Base-by-base conservation (phyloP, 768 basidiomycete species). In the Hericium erinaceus region DNA sequence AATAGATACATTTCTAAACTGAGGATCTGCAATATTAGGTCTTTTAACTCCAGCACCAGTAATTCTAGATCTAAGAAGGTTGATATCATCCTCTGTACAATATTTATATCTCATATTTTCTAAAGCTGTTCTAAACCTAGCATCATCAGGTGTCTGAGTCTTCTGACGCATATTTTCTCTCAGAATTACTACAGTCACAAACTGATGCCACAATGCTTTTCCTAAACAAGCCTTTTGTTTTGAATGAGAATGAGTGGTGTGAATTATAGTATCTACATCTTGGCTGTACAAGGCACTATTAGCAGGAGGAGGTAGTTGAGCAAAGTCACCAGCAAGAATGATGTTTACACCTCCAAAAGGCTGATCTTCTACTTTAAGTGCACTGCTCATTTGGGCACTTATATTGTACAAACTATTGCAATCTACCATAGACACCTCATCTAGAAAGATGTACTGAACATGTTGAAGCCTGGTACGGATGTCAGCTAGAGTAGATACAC, bases 271-370 rank as follows among this genome's bases (percentile, higher is more conserved):
- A 13, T 41, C 51, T 15, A 57, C 57, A 18, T 33, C 38, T 20
- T 1, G 1, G 20, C 57, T 64, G 44, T 69, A 73, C 4, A 72
- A 46, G 2, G 65, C 18, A 16, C 28, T 13, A 22, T 39, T 22
- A 63, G 67, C 28, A 71, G 39, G 28, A 9, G 58, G 76, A 4
- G 74, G 73, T 0, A 78, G 59, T 49, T 79, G 76, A 1, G 73
- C 75, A 69, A 77, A 76, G 55, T 78, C 76, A n/a, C 75, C 75
- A 13, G 75, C 74, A 57, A 77, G 68, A n/a, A 77, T 72, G 48
- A 78, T 66, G 55, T 73, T 74, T 28, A 73, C 66, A 0, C 75
- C 74, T 22, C 74, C 74, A 64, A 73, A 76, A 3, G 70, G 60
- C 11, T 50, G 44, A 39, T 64, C 65, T 13, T 38, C 2, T 1